Base-by-base conservation (phyloP, 192 early-diverging fungal genomes). In the Phlyctochytrium planicorne region DNA sequence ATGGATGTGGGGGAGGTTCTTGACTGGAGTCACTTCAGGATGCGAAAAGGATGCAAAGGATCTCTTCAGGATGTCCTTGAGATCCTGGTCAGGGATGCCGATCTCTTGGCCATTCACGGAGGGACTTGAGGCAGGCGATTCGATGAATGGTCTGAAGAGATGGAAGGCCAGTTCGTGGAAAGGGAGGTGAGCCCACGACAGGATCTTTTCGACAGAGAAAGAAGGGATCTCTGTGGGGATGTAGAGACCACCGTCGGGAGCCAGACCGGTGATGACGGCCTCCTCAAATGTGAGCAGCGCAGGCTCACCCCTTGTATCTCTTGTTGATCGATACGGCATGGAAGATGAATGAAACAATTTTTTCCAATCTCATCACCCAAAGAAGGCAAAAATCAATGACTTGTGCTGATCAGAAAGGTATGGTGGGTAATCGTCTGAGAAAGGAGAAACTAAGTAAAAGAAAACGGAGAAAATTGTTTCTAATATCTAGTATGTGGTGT, bases 321-420 rank as follows among this genome's bases (percentile, higher is more conserved):
- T 83, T 32, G 96, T 98, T 14, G 93, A 95, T 67, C 90, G 81
- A 70, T 98, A 98, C 71, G 84, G 81, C 95, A 98, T 98, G 10
- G 40, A 20, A 20, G 40, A 47, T n/a, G n/a, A n/a, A n/a, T n/a
- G n/a, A n/a, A n/a, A n/a, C n/a, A n/a, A n/a, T n/a, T n/a, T n/a
- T n/a, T n/a, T n/a, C n/a, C n/a, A n/a, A n/a, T n/a, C n/a, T n/a
- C n/a, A n/a, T n/a, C n/a, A n/a, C n/a, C n/a, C n/a, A n/a, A n/a
- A n/a, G n/a, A n/a, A n/a, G n/a, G n/a, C n/a, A n/a, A n/a, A n/a
- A n/a, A n/a, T n/a, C n/a, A n/a, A n/a, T n/a, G n/a, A n/a, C n/a
- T n/a, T n/a, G n/a, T n/a, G n/a, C n/a, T n/a, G n/a, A n/a, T n/a
- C n/a, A n/a, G n/a, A n/a, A n/a, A n/a, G n/a, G n/a, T n/a, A n/a